A percentile compares a stretch with the other conserved stretches of the same genome.
Conservation (phyloP, 495 filamentous ascomycete species). For the Tetracladium setigerum region DNA sequence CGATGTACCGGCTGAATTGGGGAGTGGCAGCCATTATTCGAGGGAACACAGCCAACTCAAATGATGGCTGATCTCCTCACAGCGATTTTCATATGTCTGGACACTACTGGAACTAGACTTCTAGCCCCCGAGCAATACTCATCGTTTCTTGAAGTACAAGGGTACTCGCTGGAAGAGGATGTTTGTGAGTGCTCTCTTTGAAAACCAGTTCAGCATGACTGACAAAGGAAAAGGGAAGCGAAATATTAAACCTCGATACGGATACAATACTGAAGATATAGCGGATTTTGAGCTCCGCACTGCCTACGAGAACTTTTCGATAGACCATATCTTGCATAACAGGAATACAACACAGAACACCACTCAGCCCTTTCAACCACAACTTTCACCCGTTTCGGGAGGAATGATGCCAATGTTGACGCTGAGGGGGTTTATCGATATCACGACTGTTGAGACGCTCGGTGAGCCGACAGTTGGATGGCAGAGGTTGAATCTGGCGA, state of each 20-base stretch:
- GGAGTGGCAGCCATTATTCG: no score
- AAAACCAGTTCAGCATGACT: no score
- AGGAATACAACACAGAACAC: no score
- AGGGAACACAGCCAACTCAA: not conserved
- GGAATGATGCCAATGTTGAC: slow-evolving; percentile 2
- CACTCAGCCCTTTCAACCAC: not conserved
- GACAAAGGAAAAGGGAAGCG: no score
- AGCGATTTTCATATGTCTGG: not conserved
- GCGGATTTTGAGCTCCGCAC: not conserved
- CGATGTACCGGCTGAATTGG: no score
- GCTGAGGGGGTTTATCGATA: slow-evolving; percentile 1
- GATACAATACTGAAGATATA: not conserved
- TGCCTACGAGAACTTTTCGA: not conserved
- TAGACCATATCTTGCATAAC: not conserved
- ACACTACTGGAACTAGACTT: not conserved
- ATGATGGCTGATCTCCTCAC: not conserved
- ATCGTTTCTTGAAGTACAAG: slow-evolving; percentile 2
- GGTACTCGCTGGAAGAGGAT: not conserved
- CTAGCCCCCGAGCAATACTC: slow-evolving; percentile 1
- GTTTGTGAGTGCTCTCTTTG: not conserved
- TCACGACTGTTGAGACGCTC: not conserved
- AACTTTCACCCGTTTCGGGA: not conserved
- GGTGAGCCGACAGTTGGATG: not conserved
- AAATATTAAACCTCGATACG: not conserved
- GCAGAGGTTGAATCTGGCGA: not conserved